Base-by-base conservation (phyloP, 495 filamentous ascomycete species). In the Elasticomyces elasticus region DNA sequence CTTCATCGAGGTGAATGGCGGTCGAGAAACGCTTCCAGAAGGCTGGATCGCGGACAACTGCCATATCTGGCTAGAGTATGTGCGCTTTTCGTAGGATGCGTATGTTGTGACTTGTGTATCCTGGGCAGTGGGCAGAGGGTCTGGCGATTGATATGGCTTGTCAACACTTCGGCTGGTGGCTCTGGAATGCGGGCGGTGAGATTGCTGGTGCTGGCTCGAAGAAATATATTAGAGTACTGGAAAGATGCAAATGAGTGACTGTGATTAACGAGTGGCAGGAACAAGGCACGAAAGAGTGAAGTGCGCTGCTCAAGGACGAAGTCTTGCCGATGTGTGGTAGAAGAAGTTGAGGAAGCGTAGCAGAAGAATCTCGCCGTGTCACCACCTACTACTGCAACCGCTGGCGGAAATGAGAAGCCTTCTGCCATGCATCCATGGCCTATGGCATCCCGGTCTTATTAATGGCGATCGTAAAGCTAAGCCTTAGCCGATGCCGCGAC, bases 1-100 rank as follows among this genome's bases (percentile, higher is more conserved):
- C 65, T 42, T 69, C 68, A 60, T 68, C 67, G 0, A 55, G 64
- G 52, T 82, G 79, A 5, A 81, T 74, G 38, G 80, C 80, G n/a
- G 67, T 62, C 42, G 74, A 77, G 71, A 84, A 83, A 50, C 79
- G 73, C 19, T 72, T 72, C 81, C 80, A 83, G 66, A 84, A 84
- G 37, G 64, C 69, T 15, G 81, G 80, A 58, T 84, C 81, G 25
- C 74, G 47, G 79, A 49, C 45, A 20, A 10, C 22, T 49, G 45
- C 27, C 45, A 51, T 51, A 11, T 10, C 33, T 38, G 5, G 9
- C 22, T 51, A 17, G 42, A 12, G 2, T 19, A 7, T 15, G 20
- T 43, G 7, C 20, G 17, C 40, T 22, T 19, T 43, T 43, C 40
- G 40, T 43, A 43, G 40, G 19, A 9, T 47, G 20, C 10, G 20